These are phyloP conservation scores for Helenozyma baotianmanensis DNA, from an alignment of 805 yeast species.

Conservation along the genomic window DNA sequence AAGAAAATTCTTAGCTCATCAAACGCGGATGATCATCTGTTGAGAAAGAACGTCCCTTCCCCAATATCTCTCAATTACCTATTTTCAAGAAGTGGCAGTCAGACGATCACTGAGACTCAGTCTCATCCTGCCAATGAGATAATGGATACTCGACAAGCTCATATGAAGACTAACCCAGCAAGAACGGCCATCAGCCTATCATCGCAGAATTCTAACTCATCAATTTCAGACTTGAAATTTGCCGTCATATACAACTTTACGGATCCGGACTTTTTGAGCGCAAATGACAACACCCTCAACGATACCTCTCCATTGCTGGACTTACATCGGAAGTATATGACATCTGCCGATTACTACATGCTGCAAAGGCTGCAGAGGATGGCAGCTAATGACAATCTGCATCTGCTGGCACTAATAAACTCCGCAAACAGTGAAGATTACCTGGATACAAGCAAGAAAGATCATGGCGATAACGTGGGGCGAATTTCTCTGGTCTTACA, in stretches of 20 bases:
- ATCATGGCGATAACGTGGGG: too few species aligned
- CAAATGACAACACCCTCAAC: slow-evolving; percentile 1
- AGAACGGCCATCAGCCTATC: slow-evolving; percentile 8
- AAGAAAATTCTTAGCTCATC: slow-evolving; percentile 6
- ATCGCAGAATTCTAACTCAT: slow-evolving; percentile 13
- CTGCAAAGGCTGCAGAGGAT: slow-evolving; percentile 8
- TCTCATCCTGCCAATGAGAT: not conserved
- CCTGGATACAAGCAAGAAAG: too few species aligned
- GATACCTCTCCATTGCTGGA: slow-evolving; percentile 7
- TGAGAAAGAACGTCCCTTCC: slow-evolving; percentile 1
- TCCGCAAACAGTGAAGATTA: too few species aligned
- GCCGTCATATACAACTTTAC: slow-evolving; percentile 10
- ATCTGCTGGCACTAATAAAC: too few species aligned
- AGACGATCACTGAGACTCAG: slow-evolving; percentile 2
- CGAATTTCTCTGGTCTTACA: slow-evolving; percentile 2
- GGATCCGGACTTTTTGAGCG: slow-evolving; percentile 6
- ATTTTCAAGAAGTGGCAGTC: slow-evolving; percentile 2
- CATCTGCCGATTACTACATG: slow-evolving; percentile 11
- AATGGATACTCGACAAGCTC: not conserved
- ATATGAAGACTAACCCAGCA: slow-evolving; percentile 1
- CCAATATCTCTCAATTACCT: slow-evolving; percentile 2
- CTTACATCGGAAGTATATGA: slow-evolving; percentile 12
- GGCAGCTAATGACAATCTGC: too few species aligned
- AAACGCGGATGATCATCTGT: not conserved
- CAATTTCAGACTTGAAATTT: slow-evolving; percentile 4